Conservation (phyloP, 345 rosid genomes). For the Hevea brasiliensis region DNA sequence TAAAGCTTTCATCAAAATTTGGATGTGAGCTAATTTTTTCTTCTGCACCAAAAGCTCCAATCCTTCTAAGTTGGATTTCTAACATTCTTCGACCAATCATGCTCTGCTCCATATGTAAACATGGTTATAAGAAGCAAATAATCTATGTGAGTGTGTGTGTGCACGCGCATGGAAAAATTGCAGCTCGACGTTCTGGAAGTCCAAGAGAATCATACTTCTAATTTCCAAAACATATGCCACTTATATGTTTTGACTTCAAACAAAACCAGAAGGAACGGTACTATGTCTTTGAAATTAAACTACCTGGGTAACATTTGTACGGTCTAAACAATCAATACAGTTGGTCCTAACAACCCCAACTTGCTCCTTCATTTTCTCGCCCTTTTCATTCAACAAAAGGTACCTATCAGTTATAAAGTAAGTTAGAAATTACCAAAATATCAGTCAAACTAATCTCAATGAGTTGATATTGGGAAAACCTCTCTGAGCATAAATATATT, state of each 20-base stretch:
- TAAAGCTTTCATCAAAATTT: slow-evolving; percentile 77
- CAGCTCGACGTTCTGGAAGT: background rate
- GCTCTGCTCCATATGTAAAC: slow-evolving; percentile 58
- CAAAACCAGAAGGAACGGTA: background rate
- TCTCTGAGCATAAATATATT: slow-evolving; percentile 10
- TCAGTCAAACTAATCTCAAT: background rate
- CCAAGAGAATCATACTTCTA: background rate
- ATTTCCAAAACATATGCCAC: background rate
- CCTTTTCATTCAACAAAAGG: slow-evolving; percentile 80
- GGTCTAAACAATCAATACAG: slow-evolving; percentile 98
- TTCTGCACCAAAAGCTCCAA: slow-evolving; percentile 88
- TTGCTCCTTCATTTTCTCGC: slow-evolving; percentile 96
- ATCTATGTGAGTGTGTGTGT: too few relatives aligned
- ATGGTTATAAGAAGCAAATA: slow-evolving; percentile 20
- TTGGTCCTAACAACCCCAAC: slow-evolving; percentile 89
- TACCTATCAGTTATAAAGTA: slow-evolving; percentile 51
- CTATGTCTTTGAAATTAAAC: slow-evolving; percentile 17
- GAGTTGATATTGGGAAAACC: background rate
- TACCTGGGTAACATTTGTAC: slow-evolving; percentile 98
- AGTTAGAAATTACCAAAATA: slow-evolving; percentile 6
- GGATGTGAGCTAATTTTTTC: slow-evolving; percentile 80
- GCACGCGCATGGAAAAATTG: background rate
- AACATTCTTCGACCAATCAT: slow-evolving; percentile 88
- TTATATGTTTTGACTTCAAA: background rate
- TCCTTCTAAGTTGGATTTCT: slow-evolving; percentile 85